Evolutionary conservation across 768 basidiomycete species (phyloP), one percentile per base, ranked within the genome.

Genomic region (Cytidiella melzeri): DNA sequence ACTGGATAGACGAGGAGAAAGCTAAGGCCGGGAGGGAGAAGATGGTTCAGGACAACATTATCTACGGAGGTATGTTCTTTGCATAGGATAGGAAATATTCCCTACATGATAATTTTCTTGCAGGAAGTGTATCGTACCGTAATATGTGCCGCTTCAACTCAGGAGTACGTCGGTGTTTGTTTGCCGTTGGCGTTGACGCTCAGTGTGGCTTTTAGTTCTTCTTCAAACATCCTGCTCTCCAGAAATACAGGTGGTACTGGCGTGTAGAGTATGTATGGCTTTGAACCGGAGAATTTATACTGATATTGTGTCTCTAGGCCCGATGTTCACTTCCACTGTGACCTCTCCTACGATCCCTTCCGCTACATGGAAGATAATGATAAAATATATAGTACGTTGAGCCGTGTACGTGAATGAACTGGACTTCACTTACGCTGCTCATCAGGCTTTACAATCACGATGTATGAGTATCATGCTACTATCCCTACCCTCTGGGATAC

Each of bases 101-200:
- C 34, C 45, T 52, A 3, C 30, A 11, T 45, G n/a, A 28, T 38
- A 0, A 36, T 26, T 55, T 53, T 34, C n/a, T 15, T 45, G 5
- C 39, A 74, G 73, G 70, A 30, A 75, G 74, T 50, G 66, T 75
- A 5, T 67, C 74, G 72, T 73, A 87, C 56, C 74, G 83, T n/a
- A 83, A 85, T 48, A 86, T 87, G 85, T 87, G 85, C 61, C 72
- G 84, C 30, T 87, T 78, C 66, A 83, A 85, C 63, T 84, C 81
- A 1, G 84, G 81, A 1, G 80, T 81, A 55, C 52, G 76, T 62
- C 19, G 34, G 11, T 28, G n/a, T n/a, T n/a, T n/a, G n/a, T n/a
- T n/a, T n/a, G n/a, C n/a, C n/a, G n/a, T n/a, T n/a, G n/a, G n/a
- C n/a, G n/a, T n/a, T n/a, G n/a, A n/a, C 12, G 3, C 2, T 20